phyloP scores from a whole-genome alignment of 2,329 filamentous ascomycete species.

The Penicillium sp. region DNA sequence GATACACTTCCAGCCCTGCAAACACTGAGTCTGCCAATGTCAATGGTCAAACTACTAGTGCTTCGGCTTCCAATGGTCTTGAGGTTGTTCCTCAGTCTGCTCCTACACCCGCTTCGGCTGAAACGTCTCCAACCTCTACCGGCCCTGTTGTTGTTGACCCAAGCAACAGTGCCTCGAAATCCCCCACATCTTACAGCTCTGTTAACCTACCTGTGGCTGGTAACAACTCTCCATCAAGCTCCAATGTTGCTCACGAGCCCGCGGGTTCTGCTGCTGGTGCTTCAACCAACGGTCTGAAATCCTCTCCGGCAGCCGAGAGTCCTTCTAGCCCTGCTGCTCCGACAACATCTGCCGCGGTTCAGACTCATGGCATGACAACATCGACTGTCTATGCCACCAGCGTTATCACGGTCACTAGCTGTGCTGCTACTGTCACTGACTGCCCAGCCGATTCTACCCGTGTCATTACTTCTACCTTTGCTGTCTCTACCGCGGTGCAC shows the following conservation, averaged over 20 bases:
- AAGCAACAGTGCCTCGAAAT: neutral
- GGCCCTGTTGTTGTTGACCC: neutral
- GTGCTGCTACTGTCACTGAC: slow-evolving; percentile 42
- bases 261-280: neutral
- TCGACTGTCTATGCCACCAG: slow-evolving; percentile 41
- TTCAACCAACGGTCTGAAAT: no score
- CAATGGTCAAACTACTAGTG: neutral
- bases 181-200: neutral
- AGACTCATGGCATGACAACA: slow-evolving; percentile 23
- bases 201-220: neutral
- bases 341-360: slow-evolving; percentile 21
- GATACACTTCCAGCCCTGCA: neutral
- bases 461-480: slow-evolving; percentile 56
- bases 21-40: neutral
- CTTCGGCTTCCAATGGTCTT: neutral
- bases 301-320: neutral
- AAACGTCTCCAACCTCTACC: neutral
- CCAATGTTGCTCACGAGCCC: neutral
- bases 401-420: slow-evolving; percentile 41
- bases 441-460: slow-evolving; percentile 54
- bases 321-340: slow-evolving; percentile 9
- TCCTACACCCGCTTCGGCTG: slow-evolving; percentile 12
- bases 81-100: neutral
- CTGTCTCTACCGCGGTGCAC: slow-evolving; percentile 62
- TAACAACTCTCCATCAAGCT: neutral